Conservation (phyloP, 345 rosid genomes). For the Pistacia vera region DNA sequence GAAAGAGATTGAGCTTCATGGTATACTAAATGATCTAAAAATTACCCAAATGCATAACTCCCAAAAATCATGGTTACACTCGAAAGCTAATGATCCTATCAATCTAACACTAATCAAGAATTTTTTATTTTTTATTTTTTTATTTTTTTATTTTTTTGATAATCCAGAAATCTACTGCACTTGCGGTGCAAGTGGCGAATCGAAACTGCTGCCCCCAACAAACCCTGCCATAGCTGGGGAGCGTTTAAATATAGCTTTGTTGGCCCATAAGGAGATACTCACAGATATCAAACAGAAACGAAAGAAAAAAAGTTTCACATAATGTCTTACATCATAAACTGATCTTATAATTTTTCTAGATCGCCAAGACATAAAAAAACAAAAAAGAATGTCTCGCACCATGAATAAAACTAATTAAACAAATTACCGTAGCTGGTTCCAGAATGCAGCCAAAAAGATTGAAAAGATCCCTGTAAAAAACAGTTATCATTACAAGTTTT, state of each 20-base stretch:
- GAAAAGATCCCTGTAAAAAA: slow-evolving; percentile 66
- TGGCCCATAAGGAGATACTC: no score
- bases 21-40: not conserved
- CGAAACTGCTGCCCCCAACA: no score
- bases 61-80: not conserved
- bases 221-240: no score
- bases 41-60: not conserved
- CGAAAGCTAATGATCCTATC: not conserved
- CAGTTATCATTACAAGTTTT: not conserved
- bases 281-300: not conserved
- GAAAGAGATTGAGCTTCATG: not conserved
- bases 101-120: not conserved
- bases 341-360: not conserved
- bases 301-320: not conserved
- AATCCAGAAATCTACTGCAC: no score
- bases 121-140: no score
- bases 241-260: no score
- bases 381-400: not conserved
- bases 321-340: not conserved
- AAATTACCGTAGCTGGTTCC: slow-evolving; percentile 86
- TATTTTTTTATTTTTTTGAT: no score
- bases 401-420: not conserved
- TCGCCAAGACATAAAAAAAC: not conserved
- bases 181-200: no score
- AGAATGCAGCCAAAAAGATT: slow-evolving; percentile 76